Evolutionary conservation across 1,284 basidiomycete species (phyloP), one percentile per base, ranked within the genome.

Genomic region (Pholiota adiposa): DNA sequence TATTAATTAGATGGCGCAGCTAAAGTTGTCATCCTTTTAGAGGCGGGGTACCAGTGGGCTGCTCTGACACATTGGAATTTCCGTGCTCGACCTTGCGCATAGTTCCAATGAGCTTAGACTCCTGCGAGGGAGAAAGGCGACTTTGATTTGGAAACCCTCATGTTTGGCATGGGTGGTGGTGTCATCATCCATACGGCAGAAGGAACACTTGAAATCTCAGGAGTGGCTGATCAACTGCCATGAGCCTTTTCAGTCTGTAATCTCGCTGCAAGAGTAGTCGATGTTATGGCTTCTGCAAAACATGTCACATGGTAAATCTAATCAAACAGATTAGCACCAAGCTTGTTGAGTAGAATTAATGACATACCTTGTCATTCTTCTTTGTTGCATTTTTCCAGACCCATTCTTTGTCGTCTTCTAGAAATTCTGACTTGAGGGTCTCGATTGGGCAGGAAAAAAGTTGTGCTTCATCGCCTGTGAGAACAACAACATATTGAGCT

Each of bases 381-480:
- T 84, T 85, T 23, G 96, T 80, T 0, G 96, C 95, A 72, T 99
- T 98, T 69, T 84, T 85, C 94, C 96, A 99, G 18, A 98, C 91
- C 96, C 97, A 99, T 67, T 98, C 97, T 77, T 99, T 97, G 63
- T 97, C 96, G 57, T 98, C 96, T 72, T 99, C 96, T 60, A 89
- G 79, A 76, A 94, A 98, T 76, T 98, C 97, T 65, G 90, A 88
- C 79, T 94, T 94, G 75, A 99, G 85, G 56, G 75, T 76, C 75
- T 99, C 97, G 64, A 99, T 94, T 14, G 95, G 95, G 79, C 97
- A 99, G 44, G 92, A 89, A 64, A 92, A 79, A 53, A 81, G 74
- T 71, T 86, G 89, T 56, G 90, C 88, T 72, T 96, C 93, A 73
- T 94, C 88, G 65, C 89, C 93, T 19, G 92, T 82, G 33, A 96